Conservation (phyloP, 495 filamentous ascomycete species). For the Tuber aestivum region DNA sequence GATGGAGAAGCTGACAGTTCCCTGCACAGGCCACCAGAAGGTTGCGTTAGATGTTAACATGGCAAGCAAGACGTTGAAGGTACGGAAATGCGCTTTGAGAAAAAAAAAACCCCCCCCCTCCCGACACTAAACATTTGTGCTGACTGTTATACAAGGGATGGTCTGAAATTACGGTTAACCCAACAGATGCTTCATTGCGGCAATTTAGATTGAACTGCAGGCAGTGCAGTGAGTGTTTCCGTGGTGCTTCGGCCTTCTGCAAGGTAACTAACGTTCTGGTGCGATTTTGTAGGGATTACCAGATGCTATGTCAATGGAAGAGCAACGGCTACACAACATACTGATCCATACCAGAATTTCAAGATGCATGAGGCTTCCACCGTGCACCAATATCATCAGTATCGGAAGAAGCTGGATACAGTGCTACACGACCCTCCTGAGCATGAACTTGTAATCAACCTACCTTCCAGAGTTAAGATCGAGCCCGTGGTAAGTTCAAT, state of each 20-base stretch:
- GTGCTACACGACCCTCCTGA: conserved; percentile 56
- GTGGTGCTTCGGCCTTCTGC: conserved; percentile 7
- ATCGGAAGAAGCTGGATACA: conserved; percentile 58
- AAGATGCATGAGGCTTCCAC: conserved; percentile 57
- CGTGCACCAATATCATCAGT: conserved; percentile 73
- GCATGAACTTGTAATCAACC: conserved; percentile 56
- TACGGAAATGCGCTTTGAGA: conserved; percentile 21
- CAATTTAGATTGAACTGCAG: conserved; percentile 76
- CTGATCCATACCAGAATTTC: conserved; percentile 65
- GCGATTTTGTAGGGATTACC: conserved; percentile 38
- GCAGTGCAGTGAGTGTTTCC: conserved; percentile 65
- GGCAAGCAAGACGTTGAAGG: conserved; percentile 62
- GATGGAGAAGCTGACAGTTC: conserved; percentile 48
- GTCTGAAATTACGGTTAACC: conserved; percentile 72
- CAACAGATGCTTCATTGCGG: conserved; percentile 58
- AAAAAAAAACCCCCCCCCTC: no score
- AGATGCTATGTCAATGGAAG: conserved; percentile 66
- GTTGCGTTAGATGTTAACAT: conserved; percentile 88
- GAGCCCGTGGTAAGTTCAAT: conserved; percentile 55
- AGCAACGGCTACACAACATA: conserved; percentile 56
- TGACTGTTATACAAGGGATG: conserved; percentile 47
- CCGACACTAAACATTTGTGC: neutral
- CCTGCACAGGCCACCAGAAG: conserved; percentile 59
- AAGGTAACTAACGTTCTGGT: conserved; percentile 6
- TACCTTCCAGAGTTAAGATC: conserved; percentile 63